Evolutionary conservation across 1,284 basidiomycete genomes (phyloP).

Genomic region (Heterobasidion annosum): DNA sequence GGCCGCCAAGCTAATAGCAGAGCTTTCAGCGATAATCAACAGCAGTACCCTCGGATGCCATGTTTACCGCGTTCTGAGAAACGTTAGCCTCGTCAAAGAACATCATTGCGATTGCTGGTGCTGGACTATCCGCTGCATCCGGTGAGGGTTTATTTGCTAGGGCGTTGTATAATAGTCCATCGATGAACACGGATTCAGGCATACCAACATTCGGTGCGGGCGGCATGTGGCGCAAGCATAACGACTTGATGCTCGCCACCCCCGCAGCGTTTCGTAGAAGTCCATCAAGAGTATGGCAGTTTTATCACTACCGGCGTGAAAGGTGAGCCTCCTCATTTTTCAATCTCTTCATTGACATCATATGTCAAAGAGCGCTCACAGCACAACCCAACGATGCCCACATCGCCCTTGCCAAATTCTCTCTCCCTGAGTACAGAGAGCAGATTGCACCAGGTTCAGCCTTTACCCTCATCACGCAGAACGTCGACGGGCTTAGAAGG

Average conservation of each 20-base stretch:
- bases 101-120: constrained; percentile 48
- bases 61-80: constrained; percentile 22
- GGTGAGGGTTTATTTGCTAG: constrained; percentile 22
- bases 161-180: background rate
- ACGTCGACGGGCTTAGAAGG: constrained; percentile 54
- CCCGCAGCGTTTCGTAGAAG: constrained; percentile 45
- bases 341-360: background rate
- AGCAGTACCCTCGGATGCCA: background rate
- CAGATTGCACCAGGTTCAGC: constrained; percentile 30
- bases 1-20: too few species aligned
- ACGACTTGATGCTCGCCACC: constrained; percentile 49
- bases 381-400: constrained; percentile 53
- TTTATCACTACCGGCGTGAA: constrained; percentile 52
- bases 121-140: constrained; percentile 50
- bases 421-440: constrained; percentile 26
- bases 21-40: too few species aligned
- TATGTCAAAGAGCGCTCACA: constrained; percentile 28
- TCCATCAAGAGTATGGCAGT: constrained; percentile 53
- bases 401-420: constrained; percentile 37
- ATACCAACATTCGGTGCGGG: constrained; percentile 57
- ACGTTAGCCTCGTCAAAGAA: constrained; percentile 28
- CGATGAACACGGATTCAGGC: constrained; percentile 21
- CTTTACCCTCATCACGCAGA: constrained; percentile 56
- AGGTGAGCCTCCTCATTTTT: constrained; percentile 21
- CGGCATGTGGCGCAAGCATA: constrained; percentile 50